Evolutionary conservation across 78 protist species (phyloP), one percentile per base, ranked within the genome.

Genomic region (Dictyostelium brefeldianum): DNA sequence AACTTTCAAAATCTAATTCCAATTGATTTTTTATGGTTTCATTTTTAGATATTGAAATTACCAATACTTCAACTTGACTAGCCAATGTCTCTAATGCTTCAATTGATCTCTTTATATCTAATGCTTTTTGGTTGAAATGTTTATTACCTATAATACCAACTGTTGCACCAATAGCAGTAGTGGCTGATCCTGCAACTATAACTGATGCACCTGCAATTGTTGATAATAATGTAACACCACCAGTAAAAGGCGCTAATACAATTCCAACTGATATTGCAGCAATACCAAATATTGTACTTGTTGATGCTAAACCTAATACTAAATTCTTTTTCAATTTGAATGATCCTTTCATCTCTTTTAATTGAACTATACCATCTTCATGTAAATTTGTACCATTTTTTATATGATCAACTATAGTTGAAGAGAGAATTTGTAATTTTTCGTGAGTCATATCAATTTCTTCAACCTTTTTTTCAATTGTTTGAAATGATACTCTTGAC

Each of bases 191-290:
- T 0, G 70, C 36, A 62, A 62, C 70, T 25, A 62, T 25, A 4
- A 36, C 27, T 25, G 17, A 25, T 25, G 27, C 27, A 62, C 70
- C 70, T 3, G 70, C 70, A 25, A 62, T 62, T 0, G 70, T 62
- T 62, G 70, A 62, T 62, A 62, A 25, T 25, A 62, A 62, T 22
- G 70, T 62, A n/a, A 62, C 27, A 3, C 70, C 70, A 62, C 70
- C 70, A 1, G 70, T 62, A 9, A 62, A 62, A 10, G 70, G 70
- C 10, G 70, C 70, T 22, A 62, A 62, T 18, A n/a, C 70, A 25
- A 62, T 62, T 11, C 70, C 70, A 62, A 62, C 12, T 62, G 36
- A 62, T 11, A 62, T 62, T 25, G 36, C 70, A 25, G 70, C 70
- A 62, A 62, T 17, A 12, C 70, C 70, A 62, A n/a, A 25, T 25